Percentiles rank a stretch among this genome's conserved stretches.
These are phyloP conservation scores for Globisporangium solare DNA, from an alignment of 352 stramenopile species.

Conservation along the genomic window DNA sequence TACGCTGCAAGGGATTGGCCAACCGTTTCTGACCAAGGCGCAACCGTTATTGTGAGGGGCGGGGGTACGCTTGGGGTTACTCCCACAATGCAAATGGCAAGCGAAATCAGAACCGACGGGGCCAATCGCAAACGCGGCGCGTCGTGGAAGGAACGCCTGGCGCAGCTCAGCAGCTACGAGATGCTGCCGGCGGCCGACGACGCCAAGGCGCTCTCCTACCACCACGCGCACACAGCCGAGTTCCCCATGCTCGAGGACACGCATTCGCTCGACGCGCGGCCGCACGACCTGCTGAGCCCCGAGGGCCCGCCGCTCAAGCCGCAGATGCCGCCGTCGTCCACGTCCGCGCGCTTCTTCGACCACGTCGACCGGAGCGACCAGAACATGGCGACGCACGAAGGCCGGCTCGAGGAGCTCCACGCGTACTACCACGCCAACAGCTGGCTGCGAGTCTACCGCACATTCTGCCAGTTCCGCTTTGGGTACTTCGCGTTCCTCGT, in stretches of 20 bases:
- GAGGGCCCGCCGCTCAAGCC: not conserved
- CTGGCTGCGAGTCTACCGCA: slow-evolving; percentile 66
- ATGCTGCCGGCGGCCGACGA: slow-evolving; percentile 14
- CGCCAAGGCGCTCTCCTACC: slow-evolving; percentile 5
- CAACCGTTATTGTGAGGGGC: not conserved
- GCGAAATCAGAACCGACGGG: not conserved
- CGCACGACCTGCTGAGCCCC: not conserved
- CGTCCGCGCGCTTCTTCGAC: slow-evolving; percentile 13
- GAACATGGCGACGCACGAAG: slow-evolving; percentile 42
- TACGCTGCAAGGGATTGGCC: too few species aligned
- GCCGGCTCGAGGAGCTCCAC: slow-evolving; percentile 49
- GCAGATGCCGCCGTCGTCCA: slow-evolving; percentile 2
- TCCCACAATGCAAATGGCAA: not conserved
- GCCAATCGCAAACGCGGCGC: not conserved
- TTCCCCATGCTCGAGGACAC: slow-evolving; percentile 17
- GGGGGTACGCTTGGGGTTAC: not conserved
- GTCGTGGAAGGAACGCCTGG: slow-evolving; percentile 13
- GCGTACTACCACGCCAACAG: slow-evolving; percentile 35
- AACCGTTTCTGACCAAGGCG: too few species aligned
- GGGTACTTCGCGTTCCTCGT: slow-evolving; percentile 80
- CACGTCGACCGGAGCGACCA: slow-evolving; percentile 28
- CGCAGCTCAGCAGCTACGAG: slow-evolving; percentile 9
- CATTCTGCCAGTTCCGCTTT: slow-evolving; percentile 70
- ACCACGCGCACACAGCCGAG: slow-evolving; percentile 8
- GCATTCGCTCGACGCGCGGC: slow-evolving; percentile 4